Base-by-base conservation (phyloP, 2,329 filamentous ascomycete genomes). In the Exophiala spinifera region DNA sequence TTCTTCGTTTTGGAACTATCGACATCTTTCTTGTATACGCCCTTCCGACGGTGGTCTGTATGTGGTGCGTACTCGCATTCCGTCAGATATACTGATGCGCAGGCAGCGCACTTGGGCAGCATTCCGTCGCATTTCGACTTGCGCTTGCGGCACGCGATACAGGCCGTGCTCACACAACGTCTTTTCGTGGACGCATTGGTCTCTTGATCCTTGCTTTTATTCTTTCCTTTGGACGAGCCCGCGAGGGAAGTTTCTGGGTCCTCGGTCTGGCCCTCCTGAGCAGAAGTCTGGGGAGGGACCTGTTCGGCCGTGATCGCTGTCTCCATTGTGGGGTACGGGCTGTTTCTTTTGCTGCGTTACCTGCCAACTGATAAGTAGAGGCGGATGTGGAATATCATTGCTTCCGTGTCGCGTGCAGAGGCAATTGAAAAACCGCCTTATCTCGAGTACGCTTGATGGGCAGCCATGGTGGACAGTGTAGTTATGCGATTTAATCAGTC, bases 41-140 rank as follows among this genome's bases (percentile, higher is more conserved):
- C 94, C 70, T 97, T 97, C 47, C 94, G 86, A 46, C 94, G 87
- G 70, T 96, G 91, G 70, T 99, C 94, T 55, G 91, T 96, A 68
- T 91, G 95, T 3, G 91, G 92, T 68, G 97, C 92, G 77, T 97
- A 97, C 61, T 96, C 80, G 70, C 94, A 96, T 74, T 88, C 84
- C 20, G 65, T 57, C 20, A 56, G 49, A 69, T 99, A 97, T 51
- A 97, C 92, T 63, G 91, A 95, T 59, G 89, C 85, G 72, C 94
- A 99, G n/a, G 94, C 92, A 6, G 92, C 92, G 69, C 94, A 97
- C 64, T 89, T 91, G 4, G 92, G 92, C 4, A 88, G 79, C 52
- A 91, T 91, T 56, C 92, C 92, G 71, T 97, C 92, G 71, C 92
- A 97, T 80, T 91, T 92, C 45, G 85, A 89, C 66, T 92, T 92